Conservation (phyloP, 345 rosid species). For the Microcos paniculata region DNA sequence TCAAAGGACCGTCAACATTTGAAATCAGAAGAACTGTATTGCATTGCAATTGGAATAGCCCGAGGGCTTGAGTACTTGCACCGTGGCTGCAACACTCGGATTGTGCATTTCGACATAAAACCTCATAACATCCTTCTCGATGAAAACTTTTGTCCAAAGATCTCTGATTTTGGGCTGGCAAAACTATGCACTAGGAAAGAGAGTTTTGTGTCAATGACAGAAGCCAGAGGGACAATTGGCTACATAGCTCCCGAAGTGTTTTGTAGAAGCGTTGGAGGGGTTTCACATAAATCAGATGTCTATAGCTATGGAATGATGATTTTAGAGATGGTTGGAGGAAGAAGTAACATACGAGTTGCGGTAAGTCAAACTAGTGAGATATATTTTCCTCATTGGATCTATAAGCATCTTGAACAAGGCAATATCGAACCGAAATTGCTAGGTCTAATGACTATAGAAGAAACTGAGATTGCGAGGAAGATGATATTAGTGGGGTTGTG, state of each 20-base stretch:
- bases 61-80: slow-evolving; percentile 24
- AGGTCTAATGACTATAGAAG: background rate
- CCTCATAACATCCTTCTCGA: too few relatives aligned
- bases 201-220: background rate
- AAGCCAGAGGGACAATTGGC: slow-evolving; percentile 2
- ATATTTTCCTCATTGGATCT: too few relatives aligned
- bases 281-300: slow-evolving; percentile 30
- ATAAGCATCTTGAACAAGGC: slow-evolving; percentile 2
- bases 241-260: slow-evolving; percentile 6
- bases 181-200: background rate
- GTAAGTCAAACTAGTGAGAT: background rate
- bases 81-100: slow-evolving; percentile 12
- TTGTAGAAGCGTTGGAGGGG: background rate
- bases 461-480: slow-evolving; percentile 16
- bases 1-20: background rate
- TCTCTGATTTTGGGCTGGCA: slow-evolving; percentile 10
- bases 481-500: slow-evolving; percentile 15
- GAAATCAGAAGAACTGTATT: slow-evolving; percentile 20
- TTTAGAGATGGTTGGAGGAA: slow-evolving; percentile 19
- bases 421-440: background rate
- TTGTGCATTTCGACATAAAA: slow-evolving; percentile 24
- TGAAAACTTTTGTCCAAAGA: too few relatives aligned
- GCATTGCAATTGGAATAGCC: slow-evolving; percentile 21
- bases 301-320: slow-evolving; percentile 35
- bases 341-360: background rate